phyloP scores from a whole-genome alignment of 2,329 filamentous ascomycete genomes.

The Aspergillus brasiliensis region DNA sequence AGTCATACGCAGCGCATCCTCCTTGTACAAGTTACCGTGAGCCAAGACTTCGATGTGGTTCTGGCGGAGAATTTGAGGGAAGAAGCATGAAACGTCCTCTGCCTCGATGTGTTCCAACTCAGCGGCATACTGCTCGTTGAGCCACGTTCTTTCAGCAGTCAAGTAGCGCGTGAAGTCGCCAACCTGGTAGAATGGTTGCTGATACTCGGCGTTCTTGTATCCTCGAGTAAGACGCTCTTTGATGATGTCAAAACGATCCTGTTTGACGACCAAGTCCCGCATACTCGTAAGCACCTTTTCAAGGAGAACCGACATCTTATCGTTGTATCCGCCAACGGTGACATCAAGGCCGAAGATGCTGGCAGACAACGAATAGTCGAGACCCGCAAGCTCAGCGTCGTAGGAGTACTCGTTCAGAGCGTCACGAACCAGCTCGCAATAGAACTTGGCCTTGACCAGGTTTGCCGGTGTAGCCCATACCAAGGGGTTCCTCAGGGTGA shows the following conservation, averaged over 20 bases:
- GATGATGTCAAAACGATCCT: conserved; percentile 88
- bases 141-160: conserved; percentile 72
- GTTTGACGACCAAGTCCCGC: conserved; percentile 77
- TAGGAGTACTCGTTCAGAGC: conserved; percentile 92
- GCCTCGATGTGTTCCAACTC: conserved; percentile 75
- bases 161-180: conserved; percentile 81
- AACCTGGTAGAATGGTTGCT: conserved; percentile 87
- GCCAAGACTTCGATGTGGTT: conserved; percentile 84
- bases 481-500: conserved; percentile 77
- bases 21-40: conserved; percentile 92
- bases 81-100: conserved; percentile 74
- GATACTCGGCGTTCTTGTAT: conserved; percentile 83
- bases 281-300: conserved; percentile 86
- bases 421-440: conserved; percentile 83
- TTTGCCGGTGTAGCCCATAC: conserved; percentile 79
- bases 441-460: conserved; percentile 75
- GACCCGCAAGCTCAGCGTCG: conserved; percentile 87
- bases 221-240: conserved; percentile 78
- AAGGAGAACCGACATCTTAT: conserved; percentile 87
- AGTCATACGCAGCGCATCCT: conserved; percentile 84
- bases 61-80: conserved; percentile 77
- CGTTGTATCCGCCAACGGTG: conserved; percentile 87
- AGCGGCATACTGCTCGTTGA: conserved; percentile 76
- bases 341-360: conserved; percentile 75
- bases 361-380: conserved; percentile 77